These are phyloP conservation scores for Glaciozyma antarctica DNA, from an alignment of 768 basidiomycete species.

Conservation along the genomic window DNA sequence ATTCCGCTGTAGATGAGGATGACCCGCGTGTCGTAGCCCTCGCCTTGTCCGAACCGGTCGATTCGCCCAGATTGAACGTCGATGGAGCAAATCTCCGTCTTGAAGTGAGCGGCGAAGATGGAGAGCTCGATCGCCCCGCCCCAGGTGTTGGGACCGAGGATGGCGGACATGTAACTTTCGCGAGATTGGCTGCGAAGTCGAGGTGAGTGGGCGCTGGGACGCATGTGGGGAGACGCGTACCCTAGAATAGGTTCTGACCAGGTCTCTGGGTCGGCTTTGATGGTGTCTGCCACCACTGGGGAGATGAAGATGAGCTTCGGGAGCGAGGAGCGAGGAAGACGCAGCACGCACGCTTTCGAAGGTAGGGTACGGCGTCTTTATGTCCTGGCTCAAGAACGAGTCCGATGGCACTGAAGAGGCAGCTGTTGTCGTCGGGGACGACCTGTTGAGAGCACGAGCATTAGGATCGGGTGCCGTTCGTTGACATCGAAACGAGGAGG, in stretches of 20 bases:
- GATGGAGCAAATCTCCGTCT: slow-evolving; percentile 56
- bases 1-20: slow-evolving; percentile 90
- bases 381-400: slow-evolving; percentile 70
- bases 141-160: slow-evolving; percentile 72
- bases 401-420: slow-evolving; percentile 79
- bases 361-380: slow-evolving; percentile 55
- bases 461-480: slow-evolving; percentile 17
- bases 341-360: slow-evolving; percentile 58
- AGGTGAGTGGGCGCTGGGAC: slow-evolving; percentile 31
- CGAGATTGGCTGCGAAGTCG: not conserved
- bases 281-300: slow-evolving; percentile 74
- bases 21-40: slow-evolving; percentile 41
- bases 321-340: not conserved
- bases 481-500: slow-evolving; percentile 10
- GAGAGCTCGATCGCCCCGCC: slow-evolving; percentile 88
- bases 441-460: slow-evolving; percentile 44
- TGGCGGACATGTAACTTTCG: slow-evolving; percentile 63
- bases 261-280: slow-evolving; percentile 57
- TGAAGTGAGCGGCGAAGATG: slow-evolving; percentile 70
- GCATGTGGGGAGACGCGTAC: slow-evolving; percentile 41
- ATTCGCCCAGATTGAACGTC: slow-evolving; percentile 12
- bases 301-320: slow-evolving; percentile 1
- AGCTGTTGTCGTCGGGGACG: slow-evolving; percentile 96
- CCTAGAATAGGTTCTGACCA: slow-evolving; percentile 83
- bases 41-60: slow-evolving; percentile 21